Evolutionary conservation across 2,329 filamentous ascomycete genomes (phyloP), one percentile per base, ranked within the genome.

Genomic region (Colletotrichum musicola): DNA sequence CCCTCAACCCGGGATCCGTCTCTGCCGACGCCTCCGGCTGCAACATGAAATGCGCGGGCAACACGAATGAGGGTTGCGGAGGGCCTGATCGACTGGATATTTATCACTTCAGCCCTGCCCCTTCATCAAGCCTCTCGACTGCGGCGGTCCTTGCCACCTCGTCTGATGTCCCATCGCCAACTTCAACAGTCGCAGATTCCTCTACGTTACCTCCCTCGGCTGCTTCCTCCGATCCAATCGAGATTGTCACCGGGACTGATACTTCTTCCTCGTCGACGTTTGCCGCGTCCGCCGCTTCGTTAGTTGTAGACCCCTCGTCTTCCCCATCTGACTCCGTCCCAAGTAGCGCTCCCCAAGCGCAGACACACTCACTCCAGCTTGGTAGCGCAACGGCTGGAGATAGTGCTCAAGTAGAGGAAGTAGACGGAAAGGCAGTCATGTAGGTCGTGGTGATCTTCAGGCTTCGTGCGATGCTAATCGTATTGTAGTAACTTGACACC

Each of bases 41-140:
- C 74, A 74, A 73, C 65, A 83, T 81, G 79, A 64, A 76, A 35
- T 84, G 83, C 74, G 80, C 78, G 42, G 82, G 80, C 67, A 80
- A 83, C 72, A 72, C 71, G 38, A 78, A 74, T 27, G 81, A 83
- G 61, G 74, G 76, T 66, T 84, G 81, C 66, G 81, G 81, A 44
- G 82, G 81, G 6, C 71, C 74, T 4, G 74, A 76, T 60, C 81
- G 76, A 47, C 73, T 83, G 27, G 82, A 82, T 64, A 64, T 83
- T n/a, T 83, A 83, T 72, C 73, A 73, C 70, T 77, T 30, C 50
- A 55, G 59, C 49, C 51, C 59, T 0, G 51, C 18, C 14, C 47
- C 49, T 6, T 62, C 49, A 14, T 35, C 30, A 35, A 35, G 30
- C 30, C 30, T 35, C 7, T 35, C 30, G 10, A 2, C 7, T 35